phyloP scores from a whole-genome alignment of 345 rosid species.

The Rhodamnia argentea region DNA sequence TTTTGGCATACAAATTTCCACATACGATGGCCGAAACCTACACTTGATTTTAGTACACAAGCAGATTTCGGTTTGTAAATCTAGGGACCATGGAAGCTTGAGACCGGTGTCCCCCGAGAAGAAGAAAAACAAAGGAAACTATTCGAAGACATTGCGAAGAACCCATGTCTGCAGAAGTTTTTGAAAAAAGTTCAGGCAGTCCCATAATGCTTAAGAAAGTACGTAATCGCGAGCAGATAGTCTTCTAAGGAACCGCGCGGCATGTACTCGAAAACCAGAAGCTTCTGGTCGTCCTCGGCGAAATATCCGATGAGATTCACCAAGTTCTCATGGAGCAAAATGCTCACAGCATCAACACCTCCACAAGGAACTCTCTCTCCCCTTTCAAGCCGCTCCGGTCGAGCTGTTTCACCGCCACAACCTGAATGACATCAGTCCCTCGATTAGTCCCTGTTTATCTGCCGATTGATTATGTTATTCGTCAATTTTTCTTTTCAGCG shows the following conservation, averaged over 20 bases:
- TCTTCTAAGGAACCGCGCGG: conserved; percentile 47
- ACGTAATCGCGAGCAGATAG: conserved; percentile 18
- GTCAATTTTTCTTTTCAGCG: background rate
- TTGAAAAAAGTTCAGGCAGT: background rate
- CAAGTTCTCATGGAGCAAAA: conserved; percentile 41
- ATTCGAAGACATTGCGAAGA: background rate
- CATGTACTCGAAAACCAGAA: conserved; percentile 48
- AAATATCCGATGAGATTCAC: conserved; percentile 27
- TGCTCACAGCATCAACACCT: conserved; percentile 54
- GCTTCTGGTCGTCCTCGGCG: conserved; percentile 63
- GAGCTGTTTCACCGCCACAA: conserved; percentile 58
- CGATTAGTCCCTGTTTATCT: background rate
- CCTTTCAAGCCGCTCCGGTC: conserved; percentile 59
- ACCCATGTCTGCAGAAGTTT: background rate
- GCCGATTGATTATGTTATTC: background rate
- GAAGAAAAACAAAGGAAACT: background rate
- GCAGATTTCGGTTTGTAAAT: background rate
- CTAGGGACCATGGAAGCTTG: background rate
- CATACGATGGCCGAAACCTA: too few relatives aligned
- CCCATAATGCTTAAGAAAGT: background rate
- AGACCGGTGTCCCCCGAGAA: background rate
- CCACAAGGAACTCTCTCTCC: conserved; percentile 52
- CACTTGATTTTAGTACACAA: background rate
- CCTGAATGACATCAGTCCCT: conserved; percentile 9
- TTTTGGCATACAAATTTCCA: background rate